Evolutionary conservation across 371 early-diverging fungal genomes (phyloP), one percentile per base, ranked within the genome.

Genomic region (Fennellomyces sp.): DNA sequence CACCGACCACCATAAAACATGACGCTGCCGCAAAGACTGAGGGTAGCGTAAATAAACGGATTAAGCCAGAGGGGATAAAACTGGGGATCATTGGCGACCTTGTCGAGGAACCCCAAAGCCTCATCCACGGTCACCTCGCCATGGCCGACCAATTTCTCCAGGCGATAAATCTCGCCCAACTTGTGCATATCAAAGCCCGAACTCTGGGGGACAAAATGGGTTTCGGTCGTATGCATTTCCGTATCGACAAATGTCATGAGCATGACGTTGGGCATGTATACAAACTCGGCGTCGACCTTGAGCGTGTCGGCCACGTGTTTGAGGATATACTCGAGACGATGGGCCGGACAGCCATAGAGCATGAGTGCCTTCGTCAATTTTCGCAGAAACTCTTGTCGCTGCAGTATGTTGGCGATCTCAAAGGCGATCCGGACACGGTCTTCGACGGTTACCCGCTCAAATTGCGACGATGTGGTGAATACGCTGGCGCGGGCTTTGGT

Each of bases 171-270:
- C 38, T 82, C 82, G 29, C 82, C 83, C 11, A 87, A 74, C 47
- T 78, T 78, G 66, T 86, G 72, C 90, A 91, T 88, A 47, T 91
- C 88, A 69, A 87, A 89, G 12, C 75, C 73, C 13, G 75, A 80
- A 0, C 75, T 47, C 23, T 76, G 78, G 1, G 84, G 80, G 42
- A 92, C 72, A 29, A 91, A 83, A 50, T 90, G 90, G 0, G 92
- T 92, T 54, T 92, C 92, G 19, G 88, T 88, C 5, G 91, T 87
- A 56, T 91, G 88, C 1, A 90, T 90, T 26, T 85, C 77, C 12
- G 78, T 79, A 61, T 91, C 90, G 58, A 82, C 81, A 60, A 92
- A 91, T 3, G 87, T 83, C 31, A 92, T 75, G 36, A 91, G 78
- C 82, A 91, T 87, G 25, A 89, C 75, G 25, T 86, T 86, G 8